Percentiles rank a stretch among this genome's conserved stretches.
Conservation (phyloP, 306 rosid genomes). For the Cicer bijugum region DNA sequence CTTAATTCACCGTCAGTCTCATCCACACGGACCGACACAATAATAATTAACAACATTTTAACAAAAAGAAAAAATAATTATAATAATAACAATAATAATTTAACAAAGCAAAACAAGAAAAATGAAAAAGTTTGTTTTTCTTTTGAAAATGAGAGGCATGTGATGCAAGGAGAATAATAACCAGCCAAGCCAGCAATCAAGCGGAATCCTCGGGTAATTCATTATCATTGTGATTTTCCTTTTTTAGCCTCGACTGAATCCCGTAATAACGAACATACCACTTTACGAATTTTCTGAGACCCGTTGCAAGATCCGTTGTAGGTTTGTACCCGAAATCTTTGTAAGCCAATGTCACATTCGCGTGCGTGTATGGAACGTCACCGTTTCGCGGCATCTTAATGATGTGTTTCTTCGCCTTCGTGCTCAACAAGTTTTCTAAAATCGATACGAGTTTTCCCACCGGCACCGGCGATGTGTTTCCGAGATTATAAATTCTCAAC, state of each 20-base stretch:
- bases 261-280: conserved; percentile 92
- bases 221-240: conserved; percentile 44
- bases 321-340: conserved; percentile 76
- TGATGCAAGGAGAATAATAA: conserved; percentile 8
- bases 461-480: conserved; percentile 89
- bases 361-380: conserved; percentile 90
- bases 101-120: conserved; percentile 11
- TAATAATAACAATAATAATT: conserved; percentile 35
- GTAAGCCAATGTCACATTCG: conserved; percentile 77
- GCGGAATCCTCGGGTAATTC: conserved; percentile 64
- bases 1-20: conserved; percentile 41
- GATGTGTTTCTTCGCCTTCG: conserved; percentile 74
- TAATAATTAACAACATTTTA: conserved; percentile 36
- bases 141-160: background rate
- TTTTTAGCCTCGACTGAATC: conserved; percentile 63
- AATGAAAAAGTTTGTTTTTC: background rate
- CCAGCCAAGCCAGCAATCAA: conserved; percentile 45
- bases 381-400: conserved; percentile 88
- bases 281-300: conserved; percentile 82
- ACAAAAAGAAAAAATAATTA: background rate
- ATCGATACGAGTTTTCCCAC: conserved; percentile 76
- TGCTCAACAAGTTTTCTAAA: conserved; percentile 54
- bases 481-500: conserved; percentile 73
- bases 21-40: conserved; percentile 44
- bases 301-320: conserved; percentile 70